These are phyloP conservation scores for Fraxinus pennsylvanica DNA, from an alignment of 257 asterid genomes.

Conservation along the genomic window DNA sequence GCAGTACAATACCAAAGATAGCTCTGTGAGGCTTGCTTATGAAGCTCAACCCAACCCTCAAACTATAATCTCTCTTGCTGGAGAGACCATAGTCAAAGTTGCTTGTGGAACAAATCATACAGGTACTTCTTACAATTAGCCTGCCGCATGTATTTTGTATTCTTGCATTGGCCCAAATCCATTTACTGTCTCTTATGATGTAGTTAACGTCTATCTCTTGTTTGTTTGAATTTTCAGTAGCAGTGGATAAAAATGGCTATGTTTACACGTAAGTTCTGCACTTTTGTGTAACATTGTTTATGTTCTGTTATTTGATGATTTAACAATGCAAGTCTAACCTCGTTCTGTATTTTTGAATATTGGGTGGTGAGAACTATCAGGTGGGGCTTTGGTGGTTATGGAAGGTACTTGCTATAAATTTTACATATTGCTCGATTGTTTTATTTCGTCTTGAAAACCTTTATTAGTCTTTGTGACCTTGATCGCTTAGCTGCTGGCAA, in stretches of 20 bases:
- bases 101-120: slow-evolving; percentile 98
- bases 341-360: slow-evolving; percentile 13
- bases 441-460: slow-evolving; percentile 12
- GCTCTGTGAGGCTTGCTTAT: slow-evolving; percentile 96
- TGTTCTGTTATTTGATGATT: slow-evolving; percentile 15
- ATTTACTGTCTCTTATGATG: not conserved
- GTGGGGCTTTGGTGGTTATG: slow-evolving; percentile 99
- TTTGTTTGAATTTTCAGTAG: slow-evolving; percentile 63
- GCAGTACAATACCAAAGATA: slow-evolving; percentile 91
- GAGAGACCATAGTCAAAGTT: slow-evolving; percentile 84
- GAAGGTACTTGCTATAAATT: slow-evolving; percentile 59
- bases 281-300: slow-evolving; percentile 25
- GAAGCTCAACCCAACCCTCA: slow-evolving; percentile 96
- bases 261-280: slow-evolving; percentile 89
- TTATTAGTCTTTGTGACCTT: slow-evolving; percentile 23
- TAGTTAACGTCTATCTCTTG: slow-evolving; percentile 24
- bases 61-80: slow-evolving; percentile 82
- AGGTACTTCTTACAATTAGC: slow-evolving; percentile 42
- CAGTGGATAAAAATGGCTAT: slow-evolving; percentile 77
- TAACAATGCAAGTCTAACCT: slow-evolving; percentile 18
- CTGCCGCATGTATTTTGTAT: slow-evolving; percentile 6
- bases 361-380: slow-evolving; percentile 35
- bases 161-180: not conserved
- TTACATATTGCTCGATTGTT: not conserved
- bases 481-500: slow-evolving; percentile 26